These are phyloP conservation scores for Colletotrichum cordylinicola DNA, from an alignment of 2,329 filamentous ascomycete genomes.

Conservation along the genomic window DNA sequence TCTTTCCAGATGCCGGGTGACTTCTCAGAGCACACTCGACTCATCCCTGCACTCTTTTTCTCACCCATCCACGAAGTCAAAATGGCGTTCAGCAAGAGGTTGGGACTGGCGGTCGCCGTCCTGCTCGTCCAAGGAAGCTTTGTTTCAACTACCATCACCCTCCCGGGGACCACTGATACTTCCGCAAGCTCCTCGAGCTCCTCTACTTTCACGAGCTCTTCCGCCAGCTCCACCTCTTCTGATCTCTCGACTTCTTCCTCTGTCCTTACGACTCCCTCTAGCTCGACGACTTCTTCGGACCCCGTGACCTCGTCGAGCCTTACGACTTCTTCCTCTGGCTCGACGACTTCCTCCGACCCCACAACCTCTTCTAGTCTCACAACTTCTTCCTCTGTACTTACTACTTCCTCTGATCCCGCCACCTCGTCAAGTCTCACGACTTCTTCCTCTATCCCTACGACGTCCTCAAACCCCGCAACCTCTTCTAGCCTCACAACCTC, in stretches of 20 bases:
- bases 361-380: background rate
- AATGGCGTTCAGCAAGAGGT: background rate
- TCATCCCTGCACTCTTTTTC: background rate
- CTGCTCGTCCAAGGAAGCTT: background rate
- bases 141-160: background rate
- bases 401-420: accelerated
- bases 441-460: background rate
- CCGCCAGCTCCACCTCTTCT: background rate
- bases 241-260: background rate
- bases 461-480: accelerated
- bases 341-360: background rate
- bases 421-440: background rate
- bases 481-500: background rate
- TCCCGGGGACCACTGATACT: background rate
- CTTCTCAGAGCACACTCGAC: background rate
- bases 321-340: background rate
- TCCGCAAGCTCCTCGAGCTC: background rate
- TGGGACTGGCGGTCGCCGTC: background rate
- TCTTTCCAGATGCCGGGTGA: background rate
- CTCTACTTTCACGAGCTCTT: background rate
- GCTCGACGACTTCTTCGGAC: background rate
- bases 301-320: accelerated
- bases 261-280: background rate
- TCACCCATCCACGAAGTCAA: background rate
- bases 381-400: background rate